phyloP scores from a whole-genome alignment of 2,329 filamentous ascomycete species.

The Stenocarpella maydis region DNA sequence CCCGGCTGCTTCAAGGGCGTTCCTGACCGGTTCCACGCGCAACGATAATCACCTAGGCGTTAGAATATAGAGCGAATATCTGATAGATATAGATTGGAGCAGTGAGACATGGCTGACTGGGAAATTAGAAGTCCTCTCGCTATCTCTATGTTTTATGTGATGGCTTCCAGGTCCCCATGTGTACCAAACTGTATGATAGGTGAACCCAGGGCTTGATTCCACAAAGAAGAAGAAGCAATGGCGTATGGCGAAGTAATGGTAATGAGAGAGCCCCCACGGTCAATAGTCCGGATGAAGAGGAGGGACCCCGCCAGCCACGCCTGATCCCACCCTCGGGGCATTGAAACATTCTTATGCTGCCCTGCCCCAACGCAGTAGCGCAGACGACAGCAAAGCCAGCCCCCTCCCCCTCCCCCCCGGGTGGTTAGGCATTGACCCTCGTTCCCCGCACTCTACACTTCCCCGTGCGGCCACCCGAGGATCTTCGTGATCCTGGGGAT shows the following conservation, averaged over 20 bases:
- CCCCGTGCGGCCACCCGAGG: background rate
- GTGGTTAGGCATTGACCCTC: background rate
- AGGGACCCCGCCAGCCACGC: background rate
- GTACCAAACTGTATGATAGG: background rate
- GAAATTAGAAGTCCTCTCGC: background rate
- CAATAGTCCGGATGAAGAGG: background rate
- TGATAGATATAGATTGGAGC: background rate
- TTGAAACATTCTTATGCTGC: background rate
- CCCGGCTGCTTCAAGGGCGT: background rate
- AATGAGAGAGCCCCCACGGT: background rate
- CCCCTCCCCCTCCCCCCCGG: too few species aligned
- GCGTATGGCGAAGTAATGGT: background rate
- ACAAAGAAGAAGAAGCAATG: background rate
- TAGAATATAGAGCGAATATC: background rate
- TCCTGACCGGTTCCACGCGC: background rate
- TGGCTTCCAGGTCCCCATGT: background rate
- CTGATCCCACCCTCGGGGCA: background rate
- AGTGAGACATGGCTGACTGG: background rate
- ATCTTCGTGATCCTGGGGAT: background rate
- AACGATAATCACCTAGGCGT: background rate
- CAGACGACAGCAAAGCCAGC: background rate
- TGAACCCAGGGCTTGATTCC: background rate
- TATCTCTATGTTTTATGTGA: background rate
- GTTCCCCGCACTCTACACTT: slow-evolving; percentile 26
- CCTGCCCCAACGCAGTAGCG: slow-evolving; percentile 18